Evolutionary conservation across 768 basidiomycete genomes (phyloP).

Genomic region (Roridomyces roridus): DNA sequence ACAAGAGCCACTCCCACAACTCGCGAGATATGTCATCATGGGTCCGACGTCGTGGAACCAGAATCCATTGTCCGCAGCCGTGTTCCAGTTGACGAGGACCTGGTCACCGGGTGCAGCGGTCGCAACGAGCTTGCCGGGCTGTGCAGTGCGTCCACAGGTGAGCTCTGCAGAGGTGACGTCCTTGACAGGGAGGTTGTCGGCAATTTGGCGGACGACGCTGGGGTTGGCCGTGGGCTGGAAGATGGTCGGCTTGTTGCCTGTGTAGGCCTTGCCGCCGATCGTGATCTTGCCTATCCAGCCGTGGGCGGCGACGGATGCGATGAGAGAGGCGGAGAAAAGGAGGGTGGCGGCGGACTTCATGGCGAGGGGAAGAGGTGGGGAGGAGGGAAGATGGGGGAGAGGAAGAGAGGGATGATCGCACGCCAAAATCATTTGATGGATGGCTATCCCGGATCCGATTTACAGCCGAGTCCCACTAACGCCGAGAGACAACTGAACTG

Average conservation of each 20-base stretch:
- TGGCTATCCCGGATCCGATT: too few species aligned
- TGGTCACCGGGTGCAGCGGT: slow-evolving; percentile 52
- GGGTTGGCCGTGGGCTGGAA: slow-evolving; percentile 3
- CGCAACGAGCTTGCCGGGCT: slow-evolving; percentile 51
- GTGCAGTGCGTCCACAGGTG: slow-evolving; percentile 54
- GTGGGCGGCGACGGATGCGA: slow-evolving; percentile 22
- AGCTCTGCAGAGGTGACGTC: slow-evolving; percentile 47
- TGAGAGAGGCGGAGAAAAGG: slow-evolving; percentile 13
- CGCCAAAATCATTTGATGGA: not conserved
- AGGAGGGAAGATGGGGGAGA: not conserved
- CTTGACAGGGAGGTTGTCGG: slow-evolving; percentile 35
- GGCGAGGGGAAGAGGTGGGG: not conserved
- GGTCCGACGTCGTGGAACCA: slow-evolving; percentile 38
- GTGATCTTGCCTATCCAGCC: slow-evolving; percentile 20
- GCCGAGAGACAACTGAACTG: too few species aligned
- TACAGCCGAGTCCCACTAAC: too few species aligned
- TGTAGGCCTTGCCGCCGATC: slow-evolving; percentile 10
- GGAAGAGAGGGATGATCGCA: not conserved
- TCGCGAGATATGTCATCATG: slow-evolving; percentile 44
- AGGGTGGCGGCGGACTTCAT: slow-evolving; percentile 6
- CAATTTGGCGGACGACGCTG: slow-evolving; percentile 23
- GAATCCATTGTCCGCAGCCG: slow-evolving; percentile 14
- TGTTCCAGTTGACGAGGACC: slow-evolving; percentile 50
- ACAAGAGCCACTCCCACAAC: slow-evolving; percentile 50
- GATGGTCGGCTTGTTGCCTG: slow-evolving; percentile 9